Evolutionary conservation across 805 yeast genomes (phyloP).

Genomic region (Saccharomycopsis vini): DNA sequence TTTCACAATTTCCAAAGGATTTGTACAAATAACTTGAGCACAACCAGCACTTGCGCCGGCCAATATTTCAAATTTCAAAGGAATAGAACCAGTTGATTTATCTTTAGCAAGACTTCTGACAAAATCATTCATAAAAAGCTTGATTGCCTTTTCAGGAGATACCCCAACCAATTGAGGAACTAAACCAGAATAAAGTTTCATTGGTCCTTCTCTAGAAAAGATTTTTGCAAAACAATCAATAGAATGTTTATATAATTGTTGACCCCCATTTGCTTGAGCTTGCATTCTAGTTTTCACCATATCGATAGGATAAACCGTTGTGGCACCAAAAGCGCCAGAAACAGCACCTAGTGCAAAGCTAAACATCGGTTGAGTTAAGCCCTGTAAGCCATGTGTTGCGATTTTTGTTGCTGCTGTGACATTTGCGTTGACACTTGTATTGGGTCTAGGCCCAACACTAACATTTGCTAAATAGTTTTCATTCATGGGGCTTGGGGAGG

Average conservation of each 20-base stretch:
- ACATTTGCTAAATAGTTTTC: no score
- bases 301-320: constrained; percentile 94
- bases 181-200: constrained; percentile 69
- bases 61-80: constrained; percentile 55
- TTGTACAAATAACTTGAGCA: constrained; percentile 92
- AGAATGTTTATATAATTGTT: constrained; percentile 61
- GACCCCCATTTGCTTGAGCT: constrained; percentile 67
- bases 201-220: constrained; percentile 58
- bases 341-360: constrained; percentile 85
- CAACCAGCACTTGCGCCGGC: constrained; percentile 96
- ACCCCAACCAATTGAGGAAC: constrained; percentile 94
- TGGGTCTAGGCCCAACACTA: no score
- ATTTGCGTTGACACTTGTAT: no score
- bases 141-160: constrained; percentile 97
- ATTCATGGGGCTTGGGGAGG: no score
- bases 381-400: no score
- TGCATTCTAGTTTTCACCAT: constrained; percentile 95
- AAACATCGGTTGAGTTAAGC: constrained; percentile 78
- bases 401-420: no score
- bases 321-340: constrained; percentile 98
- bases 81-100: constrained; percentile 32
- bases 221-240: constrained; percentile 80
- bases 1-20: constrained; percentile 92
- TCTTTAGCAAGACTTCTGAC: constrained; percentile 67
- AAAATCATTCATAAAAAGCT: constrained; percentile 86